phyloP scores from a whole-genome alignment of 371 early-diverging fungal species.

The Rhizopus microsporus region DNA sequence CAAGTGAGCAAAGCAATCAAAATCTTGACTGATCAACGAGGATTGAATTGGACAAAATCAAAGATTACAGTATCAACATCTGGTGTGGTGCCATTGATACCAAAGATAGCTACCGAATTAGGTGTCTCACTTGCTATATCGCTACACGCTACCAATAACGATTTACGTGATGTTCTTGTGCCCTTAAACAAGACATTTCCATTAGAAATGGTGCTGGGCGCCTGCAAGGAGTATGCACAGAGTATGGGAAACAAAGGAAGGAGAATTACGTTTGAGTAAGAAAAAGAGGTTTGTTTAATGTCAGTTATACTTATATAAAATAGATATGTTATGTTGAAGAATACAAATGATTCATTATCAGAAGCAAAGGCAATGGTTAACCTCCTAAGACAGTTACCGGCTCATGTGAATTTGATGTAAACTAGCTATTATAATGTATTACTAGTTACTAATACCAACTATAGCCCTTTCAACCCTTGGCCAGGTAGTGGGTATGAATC shows the following conservation, averaged over 20 bases:
- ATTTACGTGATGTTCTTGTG: conserved; percentile 76
- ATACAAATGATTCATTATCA: conserved; percentile 72
- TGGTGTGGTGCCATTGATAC: conserved; percentile 84
- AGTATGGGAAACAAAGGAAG: conserved; percentile 47
- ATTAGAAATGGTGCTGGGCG: conserved; percentile 67
- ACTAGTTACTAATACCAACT: neutral
- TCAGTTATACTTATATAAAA: neutral
- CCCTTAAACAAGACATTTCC: conserved; percentile 87
- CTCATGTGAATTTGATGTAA: conserved; percentile 87
- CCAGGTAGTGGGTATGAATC: conserved; percentile 68
- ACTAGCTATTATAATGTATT: neutral
- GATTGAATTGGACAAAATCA: conserved; percentile 69
- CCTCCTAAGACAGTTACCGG: conserved; percentile 64
- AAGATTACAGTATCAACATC: conserved; percentile 90
- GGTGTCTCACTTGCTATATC: conserved; percentile 86
- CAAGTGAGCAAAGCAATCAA: conserved; percentile 74
- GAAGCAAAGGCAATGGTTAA: conserved; percentile 71
- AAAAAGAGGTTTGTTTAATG: neutral
- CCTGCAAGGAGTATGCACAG: conserved; percentile 66
- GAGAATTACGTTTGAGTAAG: conserved; percentile 76
- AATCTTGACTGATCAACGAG: conserved; percentile 70
- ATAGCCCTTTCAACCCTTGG: conserved; percentile 80
- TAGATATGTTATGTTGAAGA: conserved; percentile 84
- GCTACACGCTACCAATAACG: conserved; percentile 85
- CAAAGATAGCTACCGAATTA: conserved; percentile 72